These are phyloP conservation scores for Elaeis guineensis DNA, from an alignment of 176 grass and related monocot genomes.

Conservation along the genomic window DNA sequence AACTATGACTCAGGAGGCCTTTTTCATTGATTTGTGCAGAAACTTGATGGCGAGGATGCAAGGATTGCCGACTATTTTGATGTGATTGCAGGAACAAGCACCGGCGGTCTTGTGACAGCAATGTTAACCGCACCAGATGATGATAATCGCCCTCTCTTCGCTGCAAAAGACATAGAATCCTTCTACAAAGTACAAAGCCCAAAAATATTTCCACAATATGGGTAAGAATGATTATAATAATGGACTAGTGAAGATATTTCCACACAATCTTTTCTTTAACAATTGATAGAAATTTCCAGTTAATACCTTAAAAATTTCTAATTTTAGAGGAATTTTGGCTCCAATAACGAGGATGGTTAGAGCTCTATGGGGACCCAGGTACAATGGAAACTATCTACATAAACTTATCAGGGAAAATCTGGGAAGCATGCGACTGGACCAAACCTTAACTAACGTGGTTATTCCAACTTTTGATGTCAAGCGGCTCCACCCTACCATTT, in stretches of 20 bases:
- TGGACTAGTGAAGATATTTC: not conserved
- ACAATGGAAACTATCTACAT: constrained; percentile 84
- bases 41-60: constrained; percentile 78
- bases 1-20: not conserved
- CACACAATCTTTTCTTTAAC: not conserved
- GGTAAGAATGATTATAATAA: constrained; percentile 19
- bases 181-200: constrained; percentile 60
- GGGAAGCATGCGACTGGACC: constrained; percentile 50
- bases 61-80: constrained; percentile 82
- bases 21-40: constrained; percentile 33
- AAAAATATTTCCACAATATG: constrained; percentile 64
- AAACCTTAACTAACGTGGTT: constrained; percentile 67
- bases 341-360: constrained; percentile 39
- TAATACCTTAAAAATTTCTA: constrained; percentile 8
- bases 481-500: constrained; percentile 64
- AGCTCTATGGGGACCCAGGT: constrained; percentile 53
- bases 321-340: constrained; percentile 48
- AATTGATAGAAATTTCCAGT: too few species aligned
- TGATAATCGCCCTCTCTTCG: constrained; percentile 56
- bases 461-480: constrained; percentile 92
- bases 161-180: constrained; percentile 65
- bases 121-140: constrained; percentile 59
- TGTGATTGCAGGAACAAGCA: constrained; percentile 77
- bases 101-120: constrained; percentile 63
- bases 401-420: constrained; percentile 56